phyloP scores from a whole-genome alignment of 225 moss, liverwort and hornwort genomes.

The Straminergon stramineum region DNA sequence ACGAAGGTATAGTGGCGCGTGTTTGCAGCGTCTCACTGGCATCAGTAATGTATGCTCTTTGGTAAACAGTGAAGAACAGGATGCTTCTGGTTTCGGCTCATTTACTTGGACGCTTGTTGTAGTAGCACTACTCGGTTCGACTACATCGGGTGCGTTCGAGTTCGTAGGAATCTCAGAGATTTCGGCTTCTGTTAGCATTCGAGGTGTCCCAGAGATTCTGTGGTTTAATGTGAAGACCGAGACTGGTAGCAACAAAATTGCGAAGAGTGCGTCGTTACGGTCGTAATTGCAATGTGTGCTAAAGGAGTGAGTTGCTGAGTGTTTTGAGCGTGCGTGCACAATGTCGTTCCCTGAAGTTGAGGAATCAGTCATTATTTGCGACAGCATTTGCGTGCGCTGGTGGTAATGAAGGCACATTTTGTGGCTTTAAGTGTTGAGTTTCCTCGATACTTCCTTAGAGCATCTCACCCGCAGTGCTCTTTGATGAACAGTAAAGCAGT shows the following conservation, averaged over 20 bases:
- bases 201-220: neutral
- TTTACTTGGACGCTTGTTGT: neutral
- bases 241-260: neutral
- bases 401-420: neutral
- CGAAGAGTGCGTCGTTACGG: neutral
- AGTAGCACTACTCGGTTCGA: neutral
- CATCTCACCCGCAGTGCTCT: neutral
- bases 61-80: neutral
- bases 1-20: conserved; percentile 11
- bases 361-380: neutral
- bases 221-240: neutral
- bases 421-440: neutral
- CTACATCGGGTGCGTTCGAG: neutral
- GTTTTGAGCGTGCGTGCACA: neutral
- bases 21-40: neutral
- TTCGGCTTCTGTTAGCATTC: neutral
- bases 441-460: neutral
- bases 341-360: neutral
- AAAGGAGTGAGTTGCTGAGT: neutral
- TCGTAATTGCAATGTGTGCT: neutral
- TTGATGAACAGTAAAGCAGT: neutral
- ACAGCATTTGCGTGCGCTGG: neutral
- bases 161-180: neutral
- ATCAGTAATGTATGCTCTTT: neutral
- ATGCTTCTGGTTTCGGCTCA: neutral